These are phyloP conservation scores for Solanum lycopersicoides DNA, from an alignment of 257 asterid genomes.

Conservation along the genomic window DNA sequence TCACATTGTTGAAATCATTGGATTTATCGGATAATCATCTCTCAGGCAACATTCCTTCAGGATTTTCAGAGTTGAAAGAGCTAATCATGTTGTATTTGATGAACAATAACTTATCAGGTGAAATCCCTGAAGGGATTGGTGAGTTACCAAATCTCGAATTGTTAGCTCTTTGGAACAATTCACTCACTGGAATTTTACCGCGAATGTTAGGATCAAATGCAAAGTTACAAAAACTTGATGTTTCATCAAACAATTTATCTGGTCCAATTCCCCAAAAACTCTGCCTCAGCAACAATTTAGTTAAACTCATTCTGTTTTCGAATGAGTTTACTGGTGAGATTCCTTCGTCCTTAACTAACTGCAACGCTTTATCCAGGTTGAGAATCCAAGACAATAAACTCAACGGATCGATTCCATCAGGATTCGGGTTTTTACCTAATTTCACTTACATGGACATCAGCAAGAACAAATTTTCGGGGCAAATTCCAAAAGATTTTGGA, in stretches of 20 bases:
- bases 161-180: conserved; percentile 71
- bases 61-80: conserved; percentile 29
- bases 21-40: conserved; percentile 70
- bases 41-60: conserved; percentile 52
- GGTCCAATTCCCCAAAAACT: conserved; percentile 75
- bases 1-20: conserved; percentile 29
- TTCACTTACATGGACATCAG: conserved; percentile 66
- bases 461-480: conserved; percentile 50
- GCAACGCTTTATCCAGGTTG: conserved; percentile 44
- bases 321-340: conserved; percentile 56
- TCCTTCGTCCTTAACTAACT: conserved; percentile 54
- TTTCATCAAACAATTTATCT: conserved; percentile 58
- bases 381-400: conserved; percentile 63
- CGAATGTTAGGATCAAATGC: conserved; percentile 64
- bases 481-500: conserved; percentile 64
- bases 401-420: conserved; percentile 67
- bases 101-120: conserved; percentile 59
- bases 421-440: conserved; percentile 64
- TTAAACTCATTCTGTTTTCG: conserved; percentile 56
- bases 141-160: conserved; percentile 59
- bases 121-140: conserved; percentile 61
- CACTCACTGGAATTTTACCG: conserved; percentile 61
- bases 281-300: conserved; percentile 44
- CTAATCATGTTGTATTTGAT: conserved; percentile 37
- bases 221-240: conserved; percentile 55